phyloP scores from a whole-genome alignment of 805 yeast genomes.

The Wickerhamiella spandovensis region DNA sequence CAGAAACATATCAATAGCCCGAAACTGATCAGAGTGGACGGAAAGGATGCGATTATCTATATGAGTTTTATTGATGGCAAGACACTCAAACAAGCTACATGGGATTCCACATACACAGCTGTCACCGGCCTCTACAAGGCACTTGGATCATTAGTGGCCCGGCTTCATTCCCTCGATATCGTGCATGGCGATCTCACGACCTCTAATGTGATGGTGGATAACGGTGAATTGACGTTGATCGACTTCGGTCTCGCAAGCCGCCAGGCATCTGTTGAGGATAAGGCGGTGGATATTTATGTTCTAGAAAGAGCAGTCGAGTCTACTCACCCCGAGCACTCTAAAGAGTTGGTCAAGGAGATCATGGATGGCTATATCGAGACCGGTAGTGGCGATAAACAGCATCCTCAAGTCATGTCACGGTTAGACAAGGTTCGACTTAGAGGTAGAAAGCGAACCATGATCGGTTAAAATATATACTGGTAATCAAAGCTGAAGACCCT shows the following conservation, averaged over 20 bases:
- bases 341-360: conserved; percentile 52
- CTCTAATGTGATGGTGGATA: conserved; percentile 53
- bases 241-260: conserved; percentile 86
- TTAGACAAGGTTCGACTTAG: conserved; percentile 77
- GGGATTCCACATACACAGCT: conserved; percentile 19
- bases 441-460: conserved; percentile 91
- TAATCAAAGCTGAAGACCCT: neutral
- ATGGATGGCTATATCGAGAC: conserved; percentile 47
- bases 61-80: conserved; percentile 62
- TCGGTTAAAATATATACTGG: conserved; percentile 56
- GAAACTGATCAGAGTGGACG: conserved; percentile 58
- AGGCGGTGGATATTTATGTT: conserved; percentile 94
- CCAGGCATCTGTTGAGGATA: conserved; percentile 54
- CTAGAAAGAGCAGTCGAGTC: conserved; percentile 82
- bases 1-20: conserved; percentile 53
- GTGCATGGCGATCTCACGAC: conserved; percentile 92
- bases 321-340: conserved; percentile 72
- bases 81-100: conserved; percentile 25
- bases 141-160: conserved; percentile 41
- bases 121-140: conserved; percentile 8
- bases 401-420: conserved; percentile 44
- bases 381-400: conserved; percentile 14
- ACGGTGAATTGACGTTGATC: conserved; percentile 41
- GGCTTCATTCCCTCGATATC: conserved; percentile 61
- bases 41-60: conserved; percentile 69